Evolutionary conservation across 129 eudicot species (phyloP).

Genomic region (Cynara cardunculus): DNA sequence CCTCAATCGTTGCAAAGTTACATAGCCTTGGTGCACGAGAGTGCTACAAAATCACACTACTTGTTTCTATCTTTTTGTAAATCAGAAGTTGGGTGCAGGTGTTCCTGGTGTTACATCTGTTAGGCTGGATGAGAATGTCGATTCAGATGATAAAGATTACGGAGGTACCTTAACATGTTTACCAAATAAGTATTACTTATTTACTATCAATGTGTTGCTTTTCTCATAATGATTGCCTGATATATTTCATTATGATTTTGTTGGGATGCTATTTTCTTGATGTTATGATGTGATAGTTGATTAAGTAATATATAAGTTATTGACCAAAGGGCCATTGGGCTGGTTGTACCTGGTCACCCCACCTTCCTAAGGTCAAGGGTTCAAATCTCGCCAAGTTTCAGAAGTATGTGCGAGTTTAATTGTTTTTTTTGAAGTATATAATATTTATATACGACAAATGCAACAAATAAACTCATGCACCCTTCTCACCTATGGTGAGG

Average conservation of each 20-base stretch:
- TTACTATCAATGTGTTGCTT: background rate
- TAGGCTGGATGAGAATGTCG: constrained; percentile 52
- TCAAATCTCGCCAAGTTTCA: no score
- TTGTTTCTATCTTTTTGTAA: background rate
- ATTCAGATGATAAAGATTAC: constrained; percentile 55
- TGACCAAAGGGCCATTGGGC: no score
- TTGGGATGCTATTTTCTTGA: background rate
- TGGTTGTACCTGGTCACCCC: no score
- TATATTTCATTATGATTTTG: background rate
- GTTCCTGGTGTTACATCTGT: constrained; percentile 80
- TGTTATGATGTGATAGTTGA: background rate
- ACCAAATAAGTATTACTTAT: background rate
- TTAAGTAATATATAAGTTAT: background rate
- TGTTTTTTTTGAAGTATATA: no score
- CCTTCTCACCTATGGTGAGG: no score
- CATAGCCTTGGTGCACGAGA: background rate
- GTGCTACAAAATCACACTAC: background rate
- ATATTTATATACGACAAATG: no score
- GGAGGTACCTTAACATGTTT: constrained; percentile 50
- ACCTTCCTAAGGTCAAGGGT: no score
- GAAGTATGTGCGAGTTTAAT: no score
- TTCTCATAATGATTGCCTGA: background rate
- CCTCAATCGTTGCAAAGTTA: no score
- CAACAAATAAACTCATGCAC: no score
- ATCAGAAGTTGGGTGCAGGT: constrained; percentile 39